Base-by-base conservation (phyloP, 768 basidiomycete species). In the Suillus americanus region DNA sequence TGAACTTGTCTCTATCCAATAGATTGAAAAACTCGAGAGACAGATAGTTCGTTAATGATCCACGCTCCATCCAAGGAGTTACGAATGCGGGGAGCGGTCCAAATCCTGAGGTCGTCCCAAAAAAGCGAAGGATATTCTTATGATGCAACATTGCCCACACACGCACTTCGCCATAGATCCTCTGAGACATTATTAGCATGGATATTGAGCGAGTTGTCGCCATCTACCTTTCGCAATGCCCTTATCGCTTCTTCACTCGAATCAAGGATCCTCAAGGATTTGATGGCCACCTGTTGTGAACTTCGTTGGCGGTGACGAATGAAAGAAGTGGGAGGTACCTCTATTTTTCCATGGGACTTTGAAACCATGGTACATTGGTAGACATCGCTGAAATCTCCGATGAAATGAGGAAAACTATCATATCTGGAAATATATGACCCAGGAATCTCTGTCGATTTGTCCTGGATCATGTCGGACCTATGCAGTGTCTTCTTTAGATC, bases 21-120 rank as follows among this genome's bases (percentile, higher is more conserved):
- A 71, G 64, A 18, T 30, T 35, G 14, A 23, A 28, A 16, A 59
- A 59, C 9, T 30, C 25, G 14, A 40, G 25, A 41, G 57, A 59
- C 12, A 72, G 63, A 51, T 73, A 74, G 6, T 62, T 57, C 3
- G 64, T 71, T 45, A 75, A 61, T 1, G 62, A 66, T 2, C 74
- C 74, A 59, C 69, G 68, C n/a, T 73, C 71, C 51, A 68, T 61
- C 73, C 73, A 74, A 1, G 73, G 73, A 33, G 66, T 70, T 40
- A 74, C 67, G 61, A 74, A 66, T 10, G 72, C 66, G 23, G 61
- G 62, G 30, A 72, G 66, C 3, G 62, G 66, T 14, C 73, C 73
- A 64, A 73, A 74, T 25, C 64, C 67, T 7, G 61, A 48, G 14
- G 61, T 66, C 23, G 67, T 62, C 28, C 73, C 73, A 60, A 65